phyloP scores from a whole-genome alignment of 345 rosid species.

The Reutealis trisperma region DNA sequence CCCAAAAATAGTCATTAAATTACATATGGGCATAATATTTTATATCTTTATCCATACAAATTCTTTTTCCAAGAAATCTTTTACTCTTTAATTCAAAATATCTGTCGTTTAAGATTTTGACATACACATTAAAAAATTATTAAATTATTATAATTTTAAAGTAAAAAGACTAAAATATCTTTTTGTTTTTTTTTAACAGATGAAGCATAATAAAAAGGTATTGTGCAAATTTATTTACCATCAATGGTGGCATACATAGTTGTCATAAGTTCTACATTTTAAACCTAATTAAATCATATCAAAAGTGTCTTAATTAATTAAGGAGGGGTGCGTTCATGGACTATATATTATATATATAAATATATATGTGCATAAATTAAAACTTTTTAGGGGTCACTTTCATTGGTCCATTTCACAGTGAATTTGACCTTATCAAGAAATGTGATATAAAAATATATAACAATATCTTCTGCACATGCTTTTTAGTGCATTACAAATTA shows the following conservation, averaged over 20 bases:
- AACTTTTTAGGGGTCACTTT: conserved; percentile 1
- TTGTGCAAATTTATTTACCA: neutral
- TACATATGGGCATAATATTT: neutral
- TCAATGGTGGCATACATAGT: neutral
- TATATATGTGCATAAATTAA: neutral
- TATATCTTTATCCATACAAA: neutral
- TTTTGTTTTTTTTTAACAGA: too few relatives aligned
- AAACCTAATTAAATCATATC: neutral
- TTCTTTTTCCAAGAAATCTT: conserved; percentile 1
- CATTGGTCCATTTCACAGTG: neutral
- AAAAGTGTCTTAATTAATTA: neutral
- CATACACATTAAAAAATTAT: too few relatives aligned
- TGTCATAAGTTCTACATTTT: neutral
- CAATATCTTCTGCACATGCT: neutral
- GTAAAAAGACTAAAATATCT: too few relatives aligned
- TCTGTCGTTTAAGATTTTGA: too few relatives aligned
- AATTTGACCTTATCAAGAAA: conserved; percentile 2
- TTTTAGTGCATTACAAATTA: conserved; percentile 8
- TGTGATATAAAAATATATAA: neutral
- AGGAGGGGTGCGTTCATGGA: neutral
- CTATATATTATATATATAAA: too few relatives aligned
- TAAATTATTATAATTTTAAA: too few relatives aligned
- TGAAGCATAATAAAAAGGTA: neutral
- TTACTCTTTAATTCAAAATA: too few relatives aligned
- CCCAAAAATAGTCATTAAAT: neutral